Evolutionary conservation across 495 filamentous ascomycete species (phyloP).

Genomic region (Corynascus novoguineensis): DNA sequence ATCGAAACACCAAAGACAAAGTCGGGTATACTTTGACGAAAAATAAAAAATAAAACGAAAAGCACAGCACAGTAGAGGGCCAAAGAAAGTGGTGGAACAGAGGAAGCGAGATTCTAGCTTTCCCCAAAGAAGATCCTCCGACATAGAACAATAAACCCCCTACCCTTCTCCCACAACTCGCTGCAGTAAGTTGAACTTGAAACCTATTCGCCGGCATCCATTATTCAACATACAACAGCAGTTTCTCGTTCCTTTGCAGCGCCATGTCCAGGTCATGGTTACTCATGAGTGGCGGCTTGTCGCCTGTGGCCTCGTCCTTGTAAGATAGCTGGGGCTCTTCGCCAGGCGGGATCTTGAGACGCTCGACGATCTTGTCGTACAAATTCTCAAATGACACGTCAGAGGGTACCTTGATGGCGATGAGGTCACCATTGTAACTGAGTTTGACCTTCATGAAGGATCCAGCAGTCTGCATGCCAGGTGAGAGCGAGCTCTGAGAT

Average conservation of each 20-base stretch:
- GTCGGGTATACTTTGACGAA: conserved; percentile 15
- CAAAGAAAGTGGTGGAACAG: background rate
- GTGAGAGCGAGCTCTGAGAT: conserved; percentile 53
- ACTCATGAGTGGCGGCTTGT: conserved; percentile 64
- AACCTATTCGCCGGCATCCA: background rate
- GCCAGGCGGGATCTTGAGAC: conserved; percentile 59
- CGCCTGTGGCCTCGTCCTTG: conserved; percentile 75
- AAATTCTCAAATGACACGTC: conserved; percentile 74
- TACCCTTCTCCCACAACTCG: no score
- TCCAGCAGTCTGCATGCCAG: conserved; percentile 37
- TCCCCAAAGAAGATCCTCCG: background rate
- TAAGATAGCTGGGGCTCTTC: conserved; percentile 75
- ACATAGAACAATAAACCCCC: no score
- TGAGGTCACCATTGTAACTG: conserved; percentile 82
- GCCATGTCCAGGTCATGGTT: conserved; percentile 78
- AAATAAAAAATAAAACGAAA: conserved; percentile 9
- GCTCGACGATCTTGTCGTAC: conserved; percentile 72
- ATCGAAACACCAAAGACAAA: conserved; percentile 9
- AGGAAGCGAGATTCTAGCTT: background rate
- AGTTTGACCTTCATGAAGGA: conserved; percentile 84
- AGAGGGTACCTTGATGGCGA: conserved; percentile 79
- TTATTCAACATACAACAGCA: conserved; percentile 70
- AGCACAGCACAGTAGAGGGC: background rate
- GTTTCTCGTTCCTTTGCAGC: conserved; percentile 74
- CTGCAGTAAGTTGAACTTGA: no score